Evolutionary conservation across 352 stramenopile species (phyloP).

Genomic region (Pythium brachiatum): DNA sequence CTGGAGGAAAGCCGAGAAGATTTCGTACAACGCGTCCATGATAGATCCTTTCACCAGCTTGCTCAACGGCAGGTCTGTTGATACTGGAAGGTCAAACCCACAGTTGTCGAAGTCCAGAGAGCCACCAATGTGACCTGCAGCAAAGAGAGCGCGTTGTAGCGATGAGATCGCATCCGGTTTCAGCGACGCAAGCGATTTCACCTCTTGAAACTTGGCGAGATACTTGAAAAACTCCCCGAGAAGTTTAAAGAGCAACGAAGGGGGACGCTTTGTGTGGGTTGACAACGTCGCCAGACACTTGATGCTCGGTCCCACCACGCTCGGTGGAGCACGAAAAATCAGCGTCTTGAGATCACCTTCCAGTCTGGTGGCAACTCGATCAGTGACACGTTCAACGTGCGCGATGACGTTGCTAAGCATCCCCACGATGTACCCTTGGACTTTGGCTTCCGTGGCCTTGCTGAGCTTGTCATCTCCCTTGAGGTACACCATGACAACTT

Average conservation of each 20-base stretch:
- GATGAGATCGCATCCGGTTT: constrained; percentile 37
- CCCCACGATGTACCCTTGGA: constrained; percentile 58
- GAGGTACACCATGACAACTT: constrained; percentile 74
- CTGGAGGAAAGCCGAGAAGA: constrained; percentile 50
- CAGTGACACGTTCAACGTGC: constrained; percentile 44
- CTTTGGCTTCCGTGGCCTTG: constrained; percentile 50
- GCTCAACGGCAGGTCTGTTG: constrained; percentile 18
- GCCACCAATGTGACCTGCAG: constrained; percentile 61
- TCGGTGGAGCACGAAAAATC: constrained; percentile 66
- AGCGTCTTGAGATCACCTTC: constrained; percentile 66
- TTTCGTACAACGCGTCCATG: constrained; percentile 58
- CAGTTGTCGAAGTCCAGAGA: constrained; percentile 63
- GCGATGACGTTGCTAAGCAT: constrained; percentile 65
- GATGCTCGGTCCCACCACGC: constrained; percentile 76
- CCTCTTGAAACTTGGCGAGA: constrained; percentile 46
- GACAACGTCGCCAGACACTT: constrained; percentile 68
- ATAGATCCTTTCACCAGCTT: constrained; percentile 49
- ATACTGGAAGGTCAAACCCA: constrained; percentile 22
- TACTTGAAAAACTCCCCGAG: constrained; percentile 65
- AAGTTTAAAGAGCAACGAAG: constrained; percentile 51
- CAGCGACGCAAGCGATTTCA: constrained; percentile 35
- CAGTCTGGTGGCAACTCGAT: constrained; percentile 40
- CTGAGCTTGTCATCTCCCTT: constrained; percentile 51
- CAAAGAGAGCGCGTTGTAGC: constrained; percentile 77
- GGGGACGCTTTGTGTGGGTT: constrained; percentile 36